Evolutionary conservation across 2,329 filamentous ascomycete genomes (phyloP), one percentile per base, ranked within the genome.

Genomic region (Zasmidium cellare): DNA sequence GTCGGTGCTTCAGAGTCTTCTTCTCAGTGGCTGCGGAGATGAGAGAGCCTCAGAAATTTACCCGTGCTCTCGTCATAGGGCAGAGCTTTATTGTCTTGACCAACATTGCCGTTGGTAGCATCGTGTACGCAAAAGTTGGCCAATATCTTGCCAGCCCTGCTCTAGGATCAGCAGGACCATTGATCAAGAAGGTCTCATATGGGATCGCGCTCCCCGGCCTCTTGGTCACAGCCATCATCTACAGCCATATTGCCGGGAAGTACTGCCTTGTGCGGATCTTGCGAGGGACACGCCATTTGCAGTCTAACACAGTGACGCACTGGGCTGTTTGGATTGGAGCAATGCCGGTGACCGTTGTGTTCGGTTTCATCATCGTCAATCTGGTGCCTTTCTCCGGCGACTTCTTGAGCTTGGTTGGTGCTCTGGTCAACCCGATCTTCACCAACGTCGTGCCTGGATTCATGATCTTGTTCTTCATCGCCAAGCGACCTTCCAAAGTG

Each of bases 61-160:
- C 67, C 38, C 67, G 67, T 14, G 58, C 74, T 0, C 56, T 77
- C 51, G 55, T 73, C 24, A 69, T 72, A 51, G 67, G 61, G 45
- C 61, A 66, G 38, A 49, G 48, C 2, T 44, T 57, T 3, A 59
- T 69, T 23, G 63, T 59, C 2, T 25, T 55, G 18, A 58, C 72
- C 3, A 77, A 78, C 46, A 64, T 75, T n/a, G 58, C 67, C 3
- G 71, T 77, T 24, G 72, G 72, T 9, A 60, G 71, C 2, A 74
- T 80, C 0, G 74, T 81, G 2, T 81, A 81, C 66, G 75, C 74
- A 57, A 80, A 69, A 61, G 79, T 76, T 58, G 79, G 79, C 0
- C 75, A 74, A 0, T 78, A 74, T 51, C 75, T 82, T 2, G 74
- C 78, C 0, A 79, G 77, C 0, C 79, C 79, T 0, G 77, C 78